Evolutionary conservation across 192 early-diverging fungal species (phyloP), one percentile per base, ranked within the genome.

Genomic region (Linnemannia zychae): DNA sequence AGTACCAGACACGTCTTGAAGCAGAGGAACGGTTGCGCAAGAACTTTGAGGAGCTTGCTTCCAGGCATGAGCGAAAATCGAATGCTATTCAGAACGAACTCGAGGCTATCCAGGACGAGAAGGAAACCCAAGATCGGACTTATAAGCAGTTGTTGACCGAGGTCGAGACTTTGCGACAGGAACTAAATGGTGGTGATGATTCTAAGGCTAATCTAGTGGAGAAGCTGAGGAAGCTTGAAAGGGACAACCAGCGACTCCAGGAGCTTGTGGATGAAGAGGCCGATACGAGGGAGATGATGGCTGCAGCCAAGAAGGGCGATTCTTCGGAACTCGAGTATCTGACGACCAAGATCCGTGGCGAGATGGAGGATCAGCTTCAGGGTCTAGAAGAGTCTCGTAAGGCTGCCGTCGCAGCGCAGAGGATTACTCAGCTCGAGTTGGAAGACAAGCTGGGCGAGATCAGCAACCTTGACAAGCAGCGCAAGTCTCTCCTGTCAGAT

Each of bases 311-410:
- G 71, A 88, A 88, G 73, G 87, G 78, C 24, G 82, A 81, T 47
- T 80, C 90, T 4, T 86, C 80, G 0, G 93, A 94, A 40, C 72
- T 92, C 7, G 93, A 94, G 40, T 80, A 90, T 22, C 74, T 94
- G 17, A 88, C 92, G 31, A 88, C 78, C 71, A 91, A 89, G 78
- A 89, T 93, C n/a, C 82, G 91, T 60, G 86, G 91, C 0, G 95
- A 97, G 65, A 88, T 92, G 53, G 95, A 95, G 60, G 94, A 91
- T 73, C 93, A 92, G 49, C 86, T 97, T 60, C 93, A 93, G 34
- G 93, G 93, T 57, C 89, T 97, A 3, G 96, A 97, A 84, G 95
- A 95, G 74, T 95, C 95, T 17, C 93, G 95, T 12, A 90, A 93
- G 80, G 95, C 96, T 20, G 89, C 97, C n/a, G 83, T 95, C 24